Evolutionary conservation across 164 flowering plant genomes (phyloP).

Genomic region (Annona cherimola): DNA sequence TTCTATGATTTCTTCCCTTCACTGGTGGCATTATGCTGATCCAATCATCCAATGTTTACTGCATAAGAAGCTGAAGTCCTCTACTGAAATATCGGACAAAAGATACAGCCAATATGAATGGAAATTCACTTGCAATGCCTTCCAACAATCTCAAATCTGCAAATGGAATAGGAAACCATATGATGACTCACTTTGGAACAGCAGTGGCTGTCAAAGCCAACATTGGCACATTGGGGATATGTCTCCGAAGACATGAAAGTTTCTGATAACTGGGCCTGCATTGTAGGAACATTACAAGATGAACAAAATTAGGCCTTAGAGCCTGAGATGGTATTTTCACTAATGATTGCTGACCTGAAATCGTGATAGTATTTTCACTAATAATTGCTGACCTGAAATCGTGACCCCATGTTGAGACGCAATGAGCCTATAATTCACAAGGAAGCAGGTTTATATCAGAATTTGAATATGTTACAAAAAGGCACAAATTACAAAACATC

Average conservation of each 20-base stretch:
- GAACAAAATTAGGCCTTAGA: neutral
- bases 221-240: conserved; percentile 66
- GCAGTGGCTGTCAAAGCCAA: conserved; percentile 96
- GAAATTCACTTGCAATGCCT: neutral
- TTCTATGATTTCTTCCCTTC: neutral
- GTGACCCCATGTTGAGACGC: conserved; percentile 95
- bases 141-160: neutral
- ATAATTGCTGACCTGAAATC: conserved; percentile 70
- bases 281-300: neutral
- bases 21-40: neutral
- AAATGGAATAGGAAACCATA: neutral
- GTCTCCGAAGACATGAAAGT: conserved; percentile 72
- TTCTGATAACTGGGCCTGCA: conserved; percentile 88
- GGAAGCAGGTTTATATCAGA: neutral
- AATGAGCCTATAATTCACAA: conserved; percentile 67
- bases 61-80: too few relatives aligned
- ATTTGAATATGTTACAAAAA: conserved; percentile 5
- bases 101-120: neutral
- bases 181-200: conserved; percentile 76
- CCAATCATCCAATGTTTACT: neutral
- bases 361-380: conserved; percentile 37
- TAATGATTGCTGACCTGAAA: conserved; percentile 55
- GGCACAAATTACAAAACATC: neutral
- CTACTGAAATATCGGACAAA: neutral
- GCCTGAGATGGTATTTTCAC: neutral